phyloP scores from a whole-genome alignment of 2,329 filamentous ascomycete species.

The Penicillium sp. region DNA sequence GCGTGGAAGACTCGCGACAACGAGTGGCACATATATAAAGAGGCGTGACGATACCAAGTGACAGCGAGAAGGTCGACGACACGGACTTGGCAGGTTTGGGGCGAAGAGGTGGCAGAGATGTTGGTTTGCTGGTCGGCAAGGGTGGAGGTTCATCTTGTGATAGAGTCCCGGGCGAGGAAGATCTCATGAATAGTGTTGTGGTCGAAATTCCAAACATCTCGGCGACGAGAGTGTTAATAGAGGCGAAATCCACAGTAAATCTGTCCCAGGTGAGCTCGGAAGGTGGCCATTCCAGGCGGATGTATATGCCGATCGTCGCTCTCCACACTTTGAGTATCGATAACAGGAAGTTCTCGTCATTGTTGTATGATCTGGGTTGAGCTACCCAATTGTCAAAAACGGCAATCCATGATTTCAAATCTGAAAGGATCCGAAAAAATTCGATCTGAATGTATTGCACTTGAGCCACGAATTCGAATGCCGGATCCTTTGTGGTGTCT shows the following conservation, averaged over 20 bases:
- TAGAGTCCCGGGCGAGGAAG: neutral
- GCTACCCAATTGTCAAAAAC: constrained; percentile 18
- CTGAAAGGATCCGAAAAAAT: constrained; percentile 6
- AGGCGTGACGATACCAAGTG: constrained; percentile 65
- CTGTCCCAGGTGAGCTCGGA: constrained; percentile 15
- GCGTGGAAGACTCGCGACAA: constrained; percentile 59
- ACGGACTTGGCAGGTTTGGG: constrained; percentile 8
- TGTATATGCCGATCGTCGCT: constrained; percentile 9
- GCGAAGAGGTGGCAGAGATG: constrained; percentile 8
- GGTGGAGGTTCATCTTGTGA: neutral
- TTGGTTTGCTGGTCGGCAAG: neutral
- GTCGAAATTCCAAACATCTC: constrained; percentile 8
- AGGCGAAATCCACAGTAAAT: constrained; percentile 6
- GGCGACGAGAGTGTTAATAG: constrained; percentile 9
- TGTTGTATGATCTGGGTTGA: neutral
- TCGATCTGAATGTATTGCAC: constrained; percentile 4
- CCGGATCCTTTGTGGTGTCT: neutral
- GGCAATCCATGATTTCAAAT: constrained; percentile 12
- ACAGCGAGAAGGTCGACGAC: constrained; percentile 56
- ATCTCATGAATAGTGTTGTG: neutral
- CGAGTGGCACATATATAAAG: constrained; percentile 68
- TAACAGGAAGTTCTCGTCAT: neutral
- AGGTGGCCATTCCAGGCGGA: constrained; percentile 12
- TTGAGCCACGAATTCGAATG: constrained; percentile 7
- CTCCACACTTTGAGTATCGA: constrained; percentile 19